Evolutionary conservation across 2,329 filamentous ascomycete species (phyloP).

Genomic region (Fusarium sp.): DNA sequence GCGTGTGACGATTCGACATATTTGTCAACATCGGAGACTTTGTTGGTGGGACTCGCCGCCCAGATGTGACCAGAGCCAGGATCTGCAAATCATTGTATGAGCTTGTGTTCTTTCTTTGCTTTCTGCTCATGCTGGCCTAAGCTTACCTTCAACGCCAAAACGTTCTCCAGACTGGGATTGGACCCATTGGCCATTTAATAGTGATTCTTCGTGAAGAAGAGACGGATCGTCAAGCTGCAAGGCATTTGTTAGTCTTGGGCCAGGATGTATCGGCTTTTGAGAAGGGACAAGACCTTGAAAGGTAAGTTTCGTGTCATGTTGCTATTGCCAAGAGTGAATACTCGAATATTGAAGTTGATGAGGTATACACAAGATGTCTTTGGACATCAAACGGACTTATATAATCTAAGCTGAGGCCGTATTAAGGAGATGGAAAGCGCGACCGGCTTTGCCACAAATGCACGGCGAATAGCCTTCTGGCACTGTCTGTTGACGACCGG

Average conservation of each 20-base stretch:
- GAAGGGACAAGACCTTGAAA: neutral
- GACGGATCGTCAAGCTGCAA: neutral
- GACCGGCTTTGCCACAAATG: neutral
- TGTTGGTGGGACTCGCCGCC: neutral
- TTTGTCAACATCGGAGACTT: conserved; percentile 43
- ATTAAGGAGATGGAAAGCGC: too few relatives aligned
- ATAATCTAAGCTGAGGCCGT: neutral
- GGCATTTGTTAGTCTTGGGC: accelerated
- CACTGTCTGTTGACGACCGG: neutral
- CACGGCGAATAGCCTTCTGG: neutral
- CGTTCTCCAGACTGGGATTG: neutral
- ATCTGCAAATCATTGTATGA: neutral
- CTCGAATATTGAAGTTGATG: too few relatives aligned
- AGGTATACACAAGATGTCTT: accelerated
- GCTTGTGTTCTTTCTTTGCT: neutral
- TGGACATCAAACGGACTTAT: neutral
- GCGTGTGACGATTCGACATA: conserved; percentile 39
- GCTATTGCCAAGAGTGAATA: neutral
- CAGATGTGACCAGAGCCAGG: neutral
- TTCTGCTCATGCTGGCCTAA: accelerated
- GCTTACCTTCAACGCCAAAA: neutral
- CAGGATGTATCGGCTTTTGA: accelerated
- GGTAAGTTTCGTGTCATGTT: neutral
- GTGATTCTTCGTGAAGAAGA: neutral
- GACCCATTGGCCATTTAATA: neutral